Base-by-base conservation (phyloP, 2,329 filamentous ascomycete species). In the Fusarium papillatum region DNA sequence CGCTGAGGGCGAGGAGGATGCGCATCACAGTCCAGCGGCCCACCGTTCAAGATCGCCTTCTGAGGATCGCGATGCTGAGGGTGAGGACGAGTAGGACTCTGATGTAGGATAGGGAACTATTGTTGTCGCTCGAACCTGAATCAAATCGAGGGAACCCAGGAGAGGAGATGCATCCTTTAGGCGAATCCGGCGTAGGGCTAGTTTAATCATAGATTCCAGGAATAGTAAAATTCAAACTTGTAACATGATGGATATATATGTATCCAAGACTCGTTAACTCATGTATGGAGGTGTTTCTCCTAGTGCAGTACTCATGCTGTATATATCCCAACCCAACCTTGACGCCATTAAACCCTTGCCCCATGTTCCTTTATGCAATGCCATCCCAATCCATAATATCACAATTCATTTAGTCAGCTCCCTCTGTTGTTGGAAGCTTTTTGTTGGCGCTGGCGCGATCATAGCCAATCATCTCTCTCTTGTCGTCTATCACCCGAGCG, bases 401-500 rank as follows among this genome's bases (percentile, higher is more conserved):
- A 64, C 38, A 39, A 61, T 43, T 46, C 60, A 63, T 66, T 69
- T 11, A 65, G 14, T 46, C n/a, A 14, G 36, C 57, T 31, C 68
- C 29, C 60, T 60, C 41, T 64, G 36, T 34, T 19, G 34, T 65
- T 2, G 74, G 72, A 17, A 83, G 70, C 68, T 79, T 81, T 66
- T 71, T 76, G 22, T 67, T 71, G 16, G 77, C 66, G 65, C 78
- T 81, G 16, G 68, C 64, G 6, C 74, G 64, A 64, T 84, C 83
- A 57, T 90, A 93, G 14, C 91, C 91, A 78, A 93, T 91, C 1
- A 81, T 84, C 66, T 90, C 88, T 64, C 91, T 86, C 74, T 92
- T 87, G 72, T 93, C 91, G 71, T 93, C 91, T 73, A 92, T 88
- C n/a, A 93, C 88, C 19, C 91, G 87, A 29, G 87, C 91, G 71